These are phyloP conservation scores for Panaeolus cyanescens DNA, from an alignment of 768 basidiomycete genomes.

Conservation along the genomic window DNA sequence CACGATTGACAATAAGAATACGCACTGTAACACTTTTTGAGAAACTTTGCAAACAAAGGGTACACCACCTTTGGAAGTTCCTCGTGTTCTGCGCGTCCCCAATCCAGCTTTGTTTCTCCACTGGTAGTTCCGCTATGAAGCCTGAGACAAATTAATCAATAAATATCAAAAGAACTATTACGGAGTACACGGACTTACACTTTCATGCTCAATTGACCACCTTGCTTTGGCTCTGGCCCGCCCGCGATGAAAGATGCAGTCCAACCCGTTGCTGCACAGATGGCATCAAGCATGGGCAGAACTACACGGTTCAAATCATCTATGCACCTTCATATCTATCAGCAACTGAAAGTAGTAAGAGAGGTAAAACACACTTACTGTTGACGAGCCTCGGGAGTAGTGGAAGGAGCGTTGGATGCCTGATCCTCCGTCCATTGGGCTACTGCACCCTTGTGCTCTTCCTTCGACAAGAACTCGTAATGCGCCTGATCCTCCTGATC, in stretches of 20 bases:
- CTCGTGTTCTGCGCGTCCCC: conserved; percentile 7
- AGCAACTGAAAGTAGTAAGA: not conserved
- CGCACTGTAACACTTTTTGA: conserved; percentile 15
- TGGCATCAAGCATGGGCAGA: conserved; percentile 10
- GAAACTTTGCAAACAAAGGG: conserved; percentile 9
- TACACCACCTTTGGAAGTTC: conserved; percentile 9
- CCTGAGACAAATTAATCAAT: conserved; percentile 1
- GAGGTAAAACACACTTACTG: conserved; percentile 3
- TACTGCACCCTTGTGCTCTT: not conserved
- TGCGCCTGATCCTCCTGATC: not conserved
- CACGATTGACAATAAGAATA: not conserved
- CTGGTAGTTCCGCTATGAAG: conserved; percentile 14
- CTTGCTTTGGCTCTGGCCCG: conserved; percentile 13
- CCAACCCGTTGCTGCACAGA: conserved; percentile 11
- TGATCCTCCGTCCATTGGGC: not conserved
- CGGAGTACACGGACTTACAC: conserved; percentile 5
- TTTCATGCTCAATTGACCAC: conserved; percentile 9
- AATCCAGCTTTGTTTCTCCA: conserved; percentile 17
- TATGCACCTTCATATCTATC: conserved; percentile 1
- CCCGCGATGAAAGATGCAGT: conserved; percentile 12
- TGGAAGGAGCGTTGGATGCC: not conserved
- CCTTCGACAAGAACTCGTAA: conserved; percentile 1
- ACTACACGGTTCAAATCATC: conserved; percentile 1
- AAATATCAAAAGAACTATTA: not conserved
- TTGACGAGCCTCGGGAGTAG: conserved; percentile 10